Percentiles rank a stretch among this genome's conserved stretches.
These are phyloP conservation scores for Pilobolus umbonatus DNA, from an alignment of 192 early-diverging fungal species.

Conservation along the genomic window DNA sequence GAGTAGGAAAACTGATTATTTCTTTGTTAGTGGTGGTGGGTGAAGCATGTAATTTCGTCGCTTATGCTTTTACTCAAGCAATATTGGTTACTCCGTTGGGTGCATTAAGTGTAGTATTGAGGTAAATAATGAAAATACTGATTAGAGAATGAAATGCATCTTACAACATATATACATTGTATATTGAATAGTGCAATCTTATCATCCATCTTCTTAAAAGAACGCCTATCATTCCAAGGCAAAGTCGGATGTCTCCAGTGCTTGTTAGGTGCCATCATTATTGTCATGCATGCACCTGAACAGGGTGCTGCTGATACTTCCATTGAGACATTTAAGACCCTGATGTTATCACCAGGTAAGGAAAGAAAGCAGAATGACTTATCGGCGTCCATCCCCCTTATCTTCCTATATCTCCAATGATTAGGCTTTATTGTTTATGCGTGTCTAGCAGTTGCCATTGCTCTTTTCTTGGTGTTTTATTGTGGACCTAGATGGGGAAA, in stretches of 20 bases:
- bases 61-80: constrained; percentile 97
- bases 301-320: constrained; percentile 64
- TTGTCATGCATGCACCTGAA: constrained; percentile 81
- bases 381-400: no score
- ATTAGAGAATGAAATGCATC: neutral
- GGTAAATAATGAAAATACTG: constrained; percentile 26
- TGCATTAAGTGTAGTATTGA: constrained; percentile 84
- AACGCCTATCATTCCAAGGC: constrained; percentile 74
- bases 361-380: neutral
- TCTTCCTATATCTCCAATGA: no score
- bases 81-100: constrained; percentile 94
- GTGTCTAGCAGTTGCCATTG: constrained; percentile 50
- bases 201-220: constrained; percentile 81
- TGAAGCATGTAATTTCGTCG: constrained; percentile 92
- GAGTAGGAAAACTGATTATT: neutral
- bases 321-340: constrained; percentile 71
- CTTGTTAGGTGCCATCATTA: constrained; percentile 78
- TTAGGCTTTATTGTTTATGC: constrained; percentile 72
- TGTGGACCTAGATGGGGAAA: constrained; percentile 76
- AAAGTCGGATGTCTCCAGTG: constrained; percentile 87
- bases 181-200: constrained; percentile 60
- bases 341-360: constrained; percentile 22
- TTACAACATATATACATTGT: neutral
- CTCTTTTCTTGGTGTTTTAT: constrained; percentile 67
- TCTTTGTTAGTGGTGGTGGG: constrained; percentile 78